Percentiles rank a stretch among this genome's conserved stretches.
phyloP scores from a whole-genome alignment of 169 alveolate genomes.

The Plasmodium fragile region DNA sequence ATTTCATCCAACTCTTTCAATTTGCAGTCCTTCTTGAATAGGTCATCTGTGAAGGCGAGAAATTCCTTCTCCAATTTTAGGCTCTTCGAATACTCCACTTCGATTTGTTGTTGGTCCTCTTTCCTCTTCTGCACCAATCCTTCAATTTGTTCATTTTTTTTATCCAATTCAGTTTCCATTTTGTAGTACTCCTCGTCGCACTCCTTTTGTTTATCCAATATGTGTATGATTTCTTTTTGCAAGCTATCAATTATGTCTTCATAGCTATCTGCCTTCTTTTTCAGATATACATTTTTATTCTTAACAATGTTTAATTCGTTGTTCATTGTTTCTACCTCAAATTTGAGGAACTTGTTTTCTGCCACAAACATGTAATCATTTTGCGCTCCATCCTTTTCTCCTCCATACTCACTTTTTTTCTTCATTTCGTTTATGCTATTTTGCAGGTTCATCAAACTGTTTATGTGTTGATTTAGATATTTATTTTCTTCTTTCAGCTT shows the following conservation, averaged over 20 bases:
- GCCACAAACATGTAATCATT: conserved; percentile 36
- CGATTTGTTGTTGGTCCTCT: conserved; percentile 52
- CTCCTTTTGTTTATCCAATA: conserved; percentile 63
- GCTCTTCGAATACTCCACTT: conserved; percentile 18
- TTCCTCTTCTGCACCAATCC: conserved; percentile 39
- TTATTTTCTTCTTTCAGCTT: conserved; percentile 67
- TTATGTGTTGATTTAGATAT: conserved; percentile 46
- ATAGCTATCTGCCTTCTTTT: conserved; percentile 45
- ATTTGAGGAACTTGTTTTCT: conserved; percentile 53
- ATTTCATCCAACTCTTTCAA: conserved; percentile 56
- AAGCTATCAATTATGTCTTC: conserved; percentile 60
- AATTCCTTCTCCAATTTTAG: conserved; percentile 68
- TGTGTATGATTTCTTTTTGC: conserved; percentile 55
- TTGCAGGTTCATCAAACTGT: conserved; percentile 13
- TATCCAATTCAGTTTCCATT: conserved; percentile 66
- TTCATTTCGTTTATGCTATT: conserved; percentile 26
- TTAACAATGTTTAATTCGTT: conserved; percentile 48
- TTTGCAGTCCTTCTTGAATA: conserved; percentile 53
- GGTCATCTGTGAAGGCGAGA: conserved; percentile 54
- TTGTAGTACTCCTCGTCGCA: conserved; percentile 61
- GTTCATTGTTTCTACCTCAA: conserved; percentile 31
- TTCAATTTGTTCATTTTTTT: conserved; percentile 31
- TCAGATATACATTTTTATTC: conserved; percentile 67
- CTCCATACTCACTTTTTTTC: not conserved
- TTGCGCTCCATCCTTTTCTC: not conserved